Evolutionary conservation across 305 asterid genomes (phyloP), one percentile per base, ranked within the genome.

Genomic region (Fraxinus sp.): DNA sequence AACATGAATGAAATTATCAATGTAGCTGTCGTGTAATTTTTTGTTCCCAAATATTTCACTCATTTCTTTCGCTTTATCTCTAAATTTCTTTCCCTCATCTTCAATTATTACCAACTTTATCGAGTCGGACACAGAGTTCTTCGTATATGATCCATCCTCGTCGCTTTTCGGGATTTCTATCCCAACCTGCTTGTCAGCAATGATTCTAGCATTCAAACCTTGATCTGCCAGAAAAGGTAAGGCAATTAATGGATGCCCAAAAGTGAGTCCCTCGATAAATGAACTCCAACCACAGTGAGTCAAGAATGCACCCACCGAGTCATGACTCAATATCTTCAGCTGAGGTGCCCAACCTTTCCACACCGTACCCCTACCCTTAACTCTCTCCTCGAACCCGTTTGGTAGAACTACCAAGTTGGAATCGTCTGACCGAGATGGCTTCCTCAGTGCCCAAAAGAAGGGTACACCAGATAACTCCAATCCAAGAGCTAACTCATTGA

Each of bases 281-380:
- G 87, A 84, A 28, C 85, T 66, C 89, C 86, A 84, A 59, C 88
- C 85, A 3, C 86, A 87, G 68, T 87, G 88, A 37, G 84, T 87
- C 80, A 87, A 49, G 80, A 85, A 85, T 0, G 83, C 86, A n/a
- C 88, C 90, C 9, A 85, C 80, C 9, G 86, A 87, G 1, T 80
- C 90, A 66, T 87, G 88, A 55, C 78, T 75, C 39, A 87, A 41
- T 74, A 87, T 83, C 70, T 35, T 78, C 30, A 78, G 10, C 41
- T 83, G 85, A 24, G 88, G 85, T 36, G 87, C 87, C 85, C 90
- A 87, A 16, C 20, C 68, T 20, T 39, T 87, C 81, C 86, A 85
- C 10, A 87, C 80, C n/a, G 78, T 20, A 1, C 85, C 87, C 18
- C 82, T 72, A 4, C 75, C 88, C 11, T 79, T 52, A 8, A 74